Percentiles rank a stretch among this genome's conserved stretches.
phyloP scores from a whole-genome alignment of 1,284 basidiomycete species.

The Rhodotorula sp. region DNA sequence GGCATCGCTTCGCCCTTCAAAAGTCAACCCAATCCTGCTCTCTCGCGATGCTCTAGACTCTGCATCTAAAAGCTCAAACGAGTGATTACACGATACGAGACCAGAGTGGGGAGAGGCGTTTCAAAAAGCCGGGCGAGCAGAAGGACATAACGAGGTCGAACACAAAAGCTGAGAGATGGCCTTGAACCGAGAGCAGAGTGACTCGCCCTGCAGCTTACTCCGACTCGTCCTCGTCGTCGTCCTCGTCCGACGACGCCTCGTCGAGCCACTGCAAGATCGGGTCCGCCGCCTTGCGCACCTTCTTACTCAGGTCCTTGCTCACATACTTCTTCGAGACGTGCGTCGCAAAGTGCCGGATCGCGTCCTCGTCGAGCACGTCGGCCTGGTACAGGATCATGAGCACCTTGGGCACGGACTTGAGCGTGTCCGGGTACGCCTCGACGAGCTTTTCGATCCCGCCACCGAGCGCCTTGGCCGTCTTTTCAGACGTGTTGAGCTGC shows the following conservation, averaged over 20 bases:
- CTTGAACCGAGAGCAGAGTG: not conserved
- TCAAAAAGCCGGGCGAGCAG: not conserved
- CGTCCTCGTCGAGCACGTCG: conserved; percentile 88
- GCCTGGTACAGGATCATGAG: conserved; percentile 93
- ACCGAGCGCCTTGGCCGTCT: conserved; percentile 90
- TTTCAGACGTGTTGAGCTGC: conserved; percentile 64
- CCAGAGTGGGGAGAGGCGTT: too few species aligned
- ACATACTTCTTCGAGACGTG: conserved; percentile 78
- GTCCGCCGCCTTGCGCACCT: conserved; percentile 75
- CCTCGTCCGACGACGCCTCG: conserved; percentile 39
- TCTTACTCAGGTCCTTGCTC: conserved; percentile 9
- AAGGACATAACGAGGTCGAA: too few species aligned
- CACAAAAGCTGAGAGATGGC: too few species aligned
- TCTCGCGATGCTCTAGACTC: too few species aligned
- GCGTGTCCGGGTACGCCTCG: conserved; percentile 60
- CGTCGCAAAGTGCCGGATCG: conserved; percentile 88
- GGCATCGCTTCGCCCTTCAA: too few species aligned
- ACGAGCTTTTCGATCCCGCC: conserved; percentile 86
- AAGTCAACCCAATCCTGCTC: too few species aligned
- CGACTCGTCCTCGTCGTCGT: conserved; percentile 1
- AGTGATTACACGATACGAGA: too few species aligned
- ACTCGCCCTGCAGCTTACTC: not conserved
- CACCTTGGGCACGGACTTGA: conserved; percentile 70
- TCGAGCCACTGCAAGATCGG: conserved; percentile 72
- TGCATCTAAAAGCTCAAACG: too few species aligned